Evolutionary conservation across 768 basidiomycete species (phyloP).

Genomic region (Rhizopogon vesiculosus): DNA sequence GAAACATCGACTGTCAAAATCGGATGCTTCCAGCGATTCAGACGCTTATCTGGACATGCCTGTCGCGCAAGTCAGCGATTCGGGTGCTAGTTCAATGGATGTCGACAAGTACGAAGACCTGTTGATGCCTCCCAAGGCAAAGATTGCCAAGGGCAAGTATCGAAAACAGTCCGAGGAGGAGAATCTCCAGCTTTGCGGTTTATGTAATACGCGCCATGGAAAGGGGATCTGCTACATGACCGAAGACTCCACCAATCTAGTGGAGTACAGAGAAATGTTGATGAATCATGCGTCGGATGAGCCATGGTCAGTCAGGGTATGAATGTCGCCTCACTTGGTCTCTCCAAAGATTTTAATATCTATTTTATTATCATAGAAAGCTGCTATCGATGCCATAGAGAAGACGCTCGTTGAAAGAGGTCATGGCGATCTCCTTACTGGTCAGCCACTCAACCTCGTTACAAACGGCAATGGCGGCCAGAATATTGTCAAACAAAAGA

Average conservation of each 20-base stretch:
- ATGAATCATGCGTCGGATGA: slow-evolving; percentile 63
- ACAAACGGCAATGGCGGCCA: slow-evolving; percentile 20
- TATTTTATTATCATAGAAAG: slow-evolving; percentile 34
- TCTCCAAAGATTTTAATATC: slow-evolving; percentile 6
- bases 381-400: slow-evolving; percentile 69
- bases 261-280: slow-evolving; percentile 65
- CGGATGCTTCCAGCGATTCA: slow-evolving; percentile 33
- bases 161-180: not conserved
- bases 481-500: not conserved
- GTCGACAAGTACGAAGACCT: slow-evolving; percentile 3
- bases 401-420: slow-evolving; percentile 54
- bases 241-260: slow-evolving; percentile 57
- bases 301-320: slow-evolving; percentile 58
- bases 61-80: slow-evolving; percentile 17
- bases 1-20: slow-evolving; percentile 25
- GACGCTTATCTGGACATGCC: slow-evolving; percentile 31
- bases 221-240: slow-evolving; percentile 58
- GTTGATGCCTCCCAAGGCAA: not conserved
- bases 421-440: slow-evolving; percentile 48
- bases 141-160: slow-evolving; percentile 3
- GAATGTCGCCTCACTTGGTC: slow-evolving; percentile 11
- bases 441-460: slow-evolving; percentile 60
- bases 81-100: slow-evolving; percentile 21
- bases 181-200: slow-evolving; percentile 41
- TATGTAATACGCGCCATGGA: slow-evolving; percentile 56